Conservation (phyloP, 2,329 filamentous ascomycete genomes). For the Talaromyces sp. region DNA sequence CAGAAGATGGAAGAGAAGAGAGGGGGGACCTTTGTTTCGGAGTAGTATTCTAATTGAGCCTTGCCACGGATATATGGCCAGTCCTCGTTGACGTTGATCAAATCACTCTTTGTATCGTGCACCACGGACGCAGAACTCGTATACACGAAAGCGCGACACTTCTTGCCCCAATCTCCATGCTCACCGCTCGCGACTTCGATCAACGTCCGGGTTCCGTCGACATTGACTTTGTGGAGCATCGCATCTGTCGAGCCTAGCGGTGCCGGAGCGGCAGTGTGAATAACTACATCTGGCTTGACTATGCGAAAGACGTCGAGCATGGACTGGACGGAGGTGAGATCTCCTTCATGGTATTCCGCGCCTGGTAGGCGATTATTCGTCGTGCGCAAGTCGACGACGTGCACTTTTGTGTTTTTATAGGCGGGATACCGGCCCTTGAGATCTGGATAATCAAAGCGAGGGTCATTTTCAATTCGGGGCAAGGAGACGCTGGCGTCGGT, state of each 20-base stretch:
- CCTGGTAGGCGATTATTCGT: constrained; percentile 61
- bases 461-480: constrained; percentile 33
- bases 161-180: constrained; percentile 58
- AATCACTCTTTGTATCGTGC: constrained; percentile 73
- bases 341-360: constrained; percentile 68
- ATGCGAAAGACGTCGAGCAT: constrained; percentile 62
- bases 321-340: constrained; percentile 65
- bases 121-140: constrained; percentile 86
- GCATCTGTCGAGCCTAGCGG: constrained; percentile 51
- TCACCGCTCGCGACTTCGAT: constrained; percentile 64
- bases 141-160: constrained; percentile 73
- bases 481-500: constrained; percentile 37
- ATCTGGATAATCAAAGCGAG: constrained; percentile 37
- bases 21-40: constrained; percentile 71
- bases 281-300: constrained; percentile 73
- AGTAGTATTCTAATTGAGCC: constrained; percentile 76
- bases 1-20: not conserved
- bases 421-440: constrained; percentile 40
- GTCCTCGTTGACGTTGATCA: constrained; percentile 79
- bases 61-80: constrained; percentile 72
- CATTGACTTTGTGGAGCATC: constrained; percentile 76
- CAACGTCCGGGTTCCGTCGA: constrained; percentile 76
- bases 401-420: constrained; percentile 51
- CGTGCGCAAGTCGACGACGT: constrained; percentile 70
- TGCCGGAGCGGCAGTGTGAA: constrained; percentile 80